phyloP scores from a whole-genome alignment of 768 basidiomycete species.

The Hysterangium stoloniferum region DNA sequence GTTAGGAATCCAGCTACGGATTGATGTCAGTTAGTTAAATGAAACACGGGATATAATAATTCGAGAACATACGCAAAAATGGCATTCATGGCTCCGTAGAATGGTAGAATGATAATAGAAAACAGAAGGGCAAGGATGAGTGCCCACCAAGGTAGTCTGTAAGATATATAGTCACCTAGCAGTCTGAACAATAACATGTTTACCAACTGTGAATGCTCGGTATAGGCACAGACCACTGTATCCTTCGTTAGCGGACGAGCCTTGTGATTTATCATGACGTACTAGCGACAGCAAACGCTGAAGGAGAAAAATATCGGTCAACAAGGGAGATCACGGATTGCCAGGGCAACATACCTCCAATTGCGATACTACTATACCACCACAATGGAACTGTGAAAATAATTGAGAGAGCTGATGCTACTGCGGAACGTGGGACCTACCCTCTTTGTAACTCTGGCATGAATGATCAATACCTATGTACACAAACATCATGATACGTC shows the following conservation, averaged over 20 bases:
- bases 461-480: too few relatives aligned
- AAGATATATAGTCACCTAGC: not conserved
- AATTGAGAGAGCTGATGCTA: not conserved
- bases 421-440: not conserved
- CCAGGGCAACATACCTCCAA: not conserved
- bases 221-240: constrained; percentile 10
- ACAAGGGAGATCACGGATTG: too few relatives aligned
- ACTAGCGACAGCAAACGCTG: constrained; percentile 8
- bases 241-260: too few relatives aligned
- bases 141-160: constrained; percentile 9
- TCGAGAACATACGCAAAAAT: not conserved
- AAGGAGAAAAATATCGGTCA: too few relatives aligned
- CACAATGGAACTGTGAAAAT: constrained; percentile 9
- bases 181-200: not conserved
- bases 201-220: constrained; percentile 8
- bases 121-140: constrained; percentile 3
- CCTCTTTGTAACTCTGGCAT: not conserved
- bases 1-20: constrained; percentile 6
- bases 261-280: too few relatives aligned
- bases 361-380: constrained; percentile 7
- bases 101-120: constrained; percentile 1
- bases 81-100: constrained; percentile 9
- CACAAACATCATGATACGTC: too few relatives aligned
- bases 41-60: not conserved
- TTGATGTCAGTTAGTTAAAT: not conserved